Base-by-base conservation (phyloP, 2,329 filamentous ascomycete species). In the Chlorencoelia australis region DNA sequence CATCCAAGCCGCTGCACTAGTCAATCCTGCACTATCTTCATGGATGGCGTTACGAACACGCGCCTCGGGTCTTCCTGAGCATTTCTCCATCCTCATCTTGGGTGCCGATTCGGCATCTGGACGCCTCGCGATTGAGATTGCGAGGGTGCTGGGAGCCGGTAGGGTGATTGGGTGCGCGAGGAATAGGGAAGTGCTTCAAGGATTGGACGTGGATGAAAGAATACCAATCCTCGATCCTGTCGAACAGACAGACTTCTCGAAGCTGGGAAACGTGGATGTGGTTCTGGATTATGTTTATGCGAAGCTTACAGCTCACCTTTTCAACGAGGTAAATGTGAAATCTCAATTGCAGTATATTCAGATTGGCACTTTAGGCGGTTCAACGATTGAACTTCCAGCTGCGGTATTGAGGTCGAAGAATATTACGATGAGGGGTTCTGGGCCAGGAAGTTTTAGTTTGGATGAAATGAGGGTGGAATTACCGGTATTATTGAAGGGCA, bases 201-300 rank as follows among this genome's bases (percentile, higher is more conserved):
- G 45, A 4, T 52, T 70, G 4, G 59, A 58, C 1, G 55, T 75
- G 0, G 68, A 75, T 41, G 60, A 59, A 3, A 54, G 48, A 5
- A 55, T 76, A 21, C 54, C 64, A 22, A 56, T 75, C 7, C 52
- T 56, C 13, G 56, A 60, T n/a, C 43, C 58, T 2, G 45, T 60
- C 1, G 46, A 51, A 3, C 57, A 67, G 24, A 65, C 62, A 0
- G 70, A 75, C 43, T 71, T 68, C 42, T 60, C 60, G 2, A 51
- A 53, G 7, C 56, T 66, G 0, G 63, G 59, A 2, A 61, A 65
- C 22, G 64, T 65, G 20, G 70, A 76, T 42, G 60, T 75, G 3
- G 61, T 76, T 3, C 55, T 77, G 1, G 71, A 77, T 47, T 77
- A 74, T 47, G 55, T 77, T 6, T 75, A 69, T 52, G 72, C 71